Percentiles rank a stretch among this genome's conserved stretches.
Evolutionary conservation across 2,329 filamentous ascomycete species (phyloP).

Genomic region (Sporothrix variecibatus): DNA sequence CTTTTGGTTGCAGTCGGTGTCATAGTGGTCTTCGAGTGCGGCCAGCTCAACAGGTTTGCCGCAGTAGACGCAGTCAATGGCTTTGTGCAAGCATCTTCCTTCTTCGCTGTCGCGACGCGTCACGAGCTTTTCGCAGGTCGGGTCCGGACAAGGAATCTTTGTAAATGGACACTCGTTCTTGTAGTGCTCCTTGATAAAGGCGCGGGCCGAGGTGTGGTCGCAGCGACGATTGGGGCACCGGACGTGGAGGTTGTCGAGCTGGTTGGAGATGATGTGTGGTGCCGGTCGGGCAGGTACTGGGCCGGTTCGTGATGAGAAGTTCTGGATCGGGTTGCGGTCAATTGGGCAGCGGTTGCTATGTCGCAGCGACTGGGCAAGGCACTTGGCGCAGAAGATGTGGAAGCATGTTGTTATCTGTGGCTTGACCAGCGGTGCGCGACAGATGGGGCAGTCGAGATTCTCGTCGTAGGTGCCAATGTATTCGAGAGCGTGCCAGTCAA

Average conservation of each 20-base stretch:
- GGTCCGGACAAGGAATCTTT: constrained; percentile 57
- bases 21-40: constrained; percentile 49
- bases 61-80: constrained; percentile 57
- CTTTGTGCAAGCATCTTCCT: constrained; percentile 58
- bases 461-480: constrained; percentile 40
- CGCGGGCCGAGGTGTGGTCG: constrained; percentile 51
- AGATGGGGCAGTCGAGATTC: constrained; percentile 46
- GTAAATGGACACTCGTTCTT: constrained; percentile 58
- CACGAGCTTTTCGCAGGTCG: constrained; percentile 54
- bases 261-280: constrained; percentile 56
- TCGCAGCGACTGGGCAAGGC: constrained; percentile 50
- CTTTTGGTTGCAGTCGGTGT: constrained; percentile 48
- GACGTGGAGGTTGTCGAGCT: constrained; percentile 61
- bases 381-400: constrained; percentile 65
- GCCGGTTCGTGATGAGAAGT: constrained; percentile 35
- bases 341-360: constrained; percentile 56
- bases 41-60: constrained; percentile 50
- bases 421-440: constrained; percentile 61
- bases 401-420: constrained; percentile 63
- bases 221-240: constrained; percentile 63
- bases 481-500: constrained; percentile 41
- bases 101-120: constrained; percentile 51
- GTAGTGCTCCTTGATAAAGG: constrained; percentile 58
- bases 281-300: constrained; percentile 35
- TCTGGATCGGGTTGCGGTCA: constrained; percentile 52